Conservation (phyloP, 2,329 filamentous ascomycete species). For the Remersonia thermophila region DNA sequence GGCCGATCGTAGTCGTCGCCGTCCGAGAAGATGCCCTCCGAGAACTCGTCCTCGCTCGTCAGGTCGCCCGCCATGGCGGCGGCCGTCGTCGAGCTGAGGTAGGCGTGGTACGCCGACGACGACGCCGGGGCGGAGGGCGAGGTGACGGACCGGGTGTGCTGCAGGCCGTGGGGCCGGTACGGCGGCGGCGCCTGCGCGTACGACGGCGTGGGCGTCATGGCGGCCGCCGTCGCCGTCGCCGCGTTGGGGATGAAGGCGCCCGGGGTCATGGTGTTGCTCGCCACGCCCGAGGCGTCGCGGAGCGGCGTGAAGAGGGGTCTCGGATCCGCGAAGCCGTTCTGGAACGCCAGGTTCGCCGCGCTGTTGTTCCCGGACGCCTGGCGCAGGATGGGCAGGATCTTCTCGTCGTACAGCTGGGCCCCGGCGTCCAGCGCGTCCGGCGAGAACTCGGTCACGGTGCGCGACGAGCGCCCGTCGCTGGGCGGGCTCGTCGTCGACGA, state of each 20-base stretch:
- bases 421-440: slow-evolving; percentile 58
- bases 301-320: slow-evolving; percentile 44
- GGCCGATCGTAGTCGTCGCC: slow-evolving; percentile 46
- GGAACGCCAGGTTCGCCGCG: slow-evolving; percentile 68
- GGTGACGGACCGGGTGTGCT: slow-evolving; percentile 69
- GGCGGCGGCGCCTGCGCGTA: background rate
- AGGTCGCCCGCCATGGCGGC: slow-evolving; percentile 35
- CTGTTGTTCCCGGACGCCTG: slow-evolving; percentile 48
- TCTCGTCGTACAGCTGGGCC: slow-evolving; percentile 81
- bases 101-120: slow-evolving; percentile 35
- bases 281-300: slow-evolving; percentile 34
- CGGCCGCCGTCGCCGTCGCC: background rate
- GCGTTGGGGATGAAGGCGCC: slow-evolving; percentile 36
- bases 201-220: background rate
- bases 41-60: slow-evolving; percentile 56
- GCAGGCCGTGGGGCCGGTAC: background rate
- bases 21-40: slow-evolving; percentile 61
- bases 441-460: slow-evolving; percentile 52
- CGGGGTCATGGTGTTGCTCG: slow-evolving; percentile 46
- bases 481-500: slow-evolving; percentile 36
- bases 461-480: slow-evolving; percentile 48
- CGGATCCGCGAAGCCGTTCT: slow-evolving; percentile 71
- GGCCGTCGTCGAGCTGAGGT: slow-evolving; percentile 21
- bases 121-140: slow-evolving; percentile 55
- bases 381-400: slow-evolving; percentile 79